Evolutionary conservation across 2,329 filamentous ascomycete genomes (phyloP).

Genomic region (Fusarium sp.): DNA sequence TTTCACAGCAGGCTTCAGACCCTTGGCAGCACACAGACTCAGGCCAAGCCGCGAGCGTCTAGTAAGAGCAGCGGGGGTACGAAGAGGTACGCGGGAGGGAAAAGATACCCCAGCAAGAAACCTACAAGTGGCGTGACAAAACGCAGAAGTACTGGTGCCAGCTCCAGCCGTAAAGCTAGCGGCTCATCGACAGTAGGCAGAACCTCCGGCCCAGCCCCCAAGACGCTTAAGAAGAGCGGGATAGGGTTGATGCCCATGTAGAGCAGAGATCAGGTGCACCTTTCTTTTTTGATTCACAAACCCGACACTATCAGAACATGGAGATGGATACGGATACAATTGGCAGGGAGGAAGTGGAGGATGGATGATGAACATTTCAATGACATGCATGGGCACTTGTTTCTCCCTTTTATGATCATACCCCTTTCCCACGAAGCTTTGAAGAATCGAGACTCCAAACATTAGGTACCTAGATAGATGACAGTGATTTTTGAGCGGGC

Average conservation of each 20-base stretch:
- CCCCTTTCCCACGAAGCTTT: constrained; percentile 9
- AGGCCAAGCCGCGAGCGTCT: constrained; percentile 40
- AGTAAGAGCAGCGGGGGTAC: constrained; percentile 42
- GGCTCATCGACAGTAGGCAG: constrained; percentile 40
- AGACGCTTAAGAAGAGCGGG: constrained; percentile 47
- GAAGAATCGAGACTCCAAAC: constrained; percentile 10
- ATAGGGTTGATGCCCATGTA: constrained; percentile 48
- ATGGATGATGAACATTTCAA: constrained; percentile 29
- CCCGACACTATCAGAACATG: constrained; percentile 1
- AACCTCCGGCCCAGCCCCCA: constrained; percentile 33
- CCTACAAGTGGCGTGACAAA: constrained; percentile 43
- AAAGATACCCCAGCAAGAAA: constrained; percentile 45
- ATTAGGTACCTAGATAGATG: background rate
- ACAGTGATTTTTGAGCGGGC: constrained; percentile 15
- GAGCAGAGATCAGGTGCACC: constrained; percentile 4
- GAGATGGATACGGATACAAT: background rate
- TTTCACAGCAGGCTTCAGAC: constrained; percentile 47
- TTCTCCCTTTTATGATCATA: constrained; percentile 19
- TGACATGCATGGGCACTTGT: constrained; percentile 22
- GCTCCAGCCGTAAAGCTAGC: constrained; percentile 45
- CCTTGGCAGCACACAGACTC: constrained; percentile 41
- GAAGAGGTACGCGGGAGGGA: constrained; percentile 43
- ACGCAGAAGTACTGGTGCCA: constrained; percentile 43
- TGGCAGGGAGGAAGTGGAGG: constrained; percentile 1
- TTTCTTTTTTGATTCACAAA: constrained; percentile 3